These are phyloP conservation scores for Bipolaris sorokiniana DNA, from an alignment of 2,329 filamentous ascomycete genomes.

Conservation along the genomic window DNA sequence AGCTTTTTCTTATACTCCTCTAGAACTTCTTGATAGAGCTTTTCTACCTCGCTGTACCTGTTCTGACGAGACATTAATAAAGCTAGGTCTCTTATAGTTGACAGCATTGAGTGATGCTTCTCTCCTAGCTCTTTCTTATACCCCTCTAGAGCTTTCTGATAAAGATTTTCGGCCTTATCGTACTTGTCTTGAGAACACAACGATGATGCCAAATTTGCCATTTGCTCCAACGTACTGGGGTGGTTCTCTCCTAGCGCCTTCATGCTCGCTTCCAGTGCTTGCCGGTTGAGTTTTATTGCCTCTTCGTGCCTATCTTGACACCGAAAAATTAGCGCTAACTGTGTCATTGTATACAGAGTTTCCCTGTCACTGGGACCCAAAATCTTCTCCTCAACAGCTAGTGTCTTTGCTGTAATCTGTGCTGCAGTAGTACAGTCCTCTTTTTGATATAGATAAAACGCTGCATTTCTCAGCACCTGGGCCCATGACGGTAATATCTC, in stretches of 20 bases:
- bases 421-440: not conserved
- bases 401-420: not conserved
- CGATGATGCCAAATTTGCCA: not conserved
- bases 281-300: not conserved
- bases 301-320: not conserved
- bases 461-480: not conserved
- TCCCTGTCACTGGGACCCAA: not conserved
- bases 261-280: not conserved
- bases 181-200: not conserved
- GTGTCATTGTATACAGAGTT: not conserved
- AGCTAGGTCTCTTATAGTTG: not conserved
- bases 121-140: not conserved
- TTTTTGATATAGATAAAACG: not conserved
- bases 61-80: fast-evolving
- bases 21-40: not conserved
- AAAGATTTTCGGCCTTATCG: not conserved
- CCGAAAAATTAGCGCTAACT: not conserved
- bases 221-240: not conserved
- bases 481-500: not conserved
- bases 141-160: not conserved
- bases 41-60: not conserved
- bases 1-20: not conserved
- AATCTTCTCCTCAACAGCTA: not conserved
- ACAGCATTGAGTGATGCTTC: not conserved
- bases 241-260: not conserved